phyloP scores from a whole-genome alignment of 208 protist species.

The Acanthamoeba castellanii region DNA sequence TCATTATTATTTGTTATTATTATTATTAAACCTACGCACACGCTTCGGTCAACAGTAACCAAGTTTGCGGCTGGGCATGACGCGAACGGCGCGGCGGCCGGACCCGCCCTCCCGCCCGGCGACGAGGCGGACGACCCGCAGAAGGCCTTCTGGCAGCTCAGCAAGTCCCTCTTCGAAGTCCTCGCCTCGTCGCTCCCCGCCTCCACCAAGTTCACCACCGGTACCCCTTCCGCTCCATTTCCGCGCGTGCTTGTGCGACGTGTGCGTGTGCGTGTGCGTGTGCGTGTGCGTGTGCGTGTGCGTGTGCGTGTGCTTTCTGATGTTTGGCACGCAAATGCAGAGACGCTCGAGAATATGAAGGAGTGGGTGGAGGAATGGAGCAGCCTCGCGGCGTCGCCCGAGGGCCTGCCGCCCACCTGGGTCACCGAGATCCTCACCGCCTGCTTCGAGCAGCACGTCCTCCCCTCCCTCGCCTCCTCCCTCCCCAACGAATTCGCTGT shows the following conservation, averaged over 20 bases:
- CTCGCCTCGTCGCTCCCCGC: background rate
- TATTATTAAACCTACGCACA: no score
- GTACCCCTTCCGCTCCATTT: background rate
- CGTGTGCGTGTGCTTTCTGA: background rate
- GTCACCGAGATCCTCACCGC: background rate
- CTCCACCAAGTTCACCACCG: conserved; percentile 21
- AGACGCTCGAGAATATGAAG: background rate
- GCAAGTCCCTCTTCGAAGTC: conserved; percentile 18
- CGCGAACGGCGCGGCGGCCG: background rate
- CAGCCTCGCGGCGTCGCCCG: background rate
- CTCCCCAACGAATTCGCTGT: background rate
- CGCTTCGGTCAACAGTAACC: no score
- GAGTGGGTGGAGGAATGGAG: conserved; percentile 31
- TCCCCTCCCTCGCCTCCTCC: background rate
- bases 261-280: no score
- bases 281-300: no score
- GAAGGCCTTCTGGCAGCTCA: conserved; percentile 7
- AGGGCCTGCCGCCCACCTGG: background rate
- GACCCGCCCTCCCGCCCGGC: background rate
- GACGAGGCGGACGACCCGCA: background rate
- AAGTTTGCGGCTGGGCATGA: background rate
- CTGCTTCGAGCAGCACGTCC: conserved; percentile 27
- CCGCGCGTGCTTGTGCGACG: no score
- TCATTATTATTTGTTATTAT: no score
- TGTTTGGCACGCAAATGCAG: background rate